A percentile compares a stretch with the other conserved stretches of the same genome.
phyloP scores from a whole-genome alignment of 257 asterid genomes.

The Plectranthus barbatus region DNA sequence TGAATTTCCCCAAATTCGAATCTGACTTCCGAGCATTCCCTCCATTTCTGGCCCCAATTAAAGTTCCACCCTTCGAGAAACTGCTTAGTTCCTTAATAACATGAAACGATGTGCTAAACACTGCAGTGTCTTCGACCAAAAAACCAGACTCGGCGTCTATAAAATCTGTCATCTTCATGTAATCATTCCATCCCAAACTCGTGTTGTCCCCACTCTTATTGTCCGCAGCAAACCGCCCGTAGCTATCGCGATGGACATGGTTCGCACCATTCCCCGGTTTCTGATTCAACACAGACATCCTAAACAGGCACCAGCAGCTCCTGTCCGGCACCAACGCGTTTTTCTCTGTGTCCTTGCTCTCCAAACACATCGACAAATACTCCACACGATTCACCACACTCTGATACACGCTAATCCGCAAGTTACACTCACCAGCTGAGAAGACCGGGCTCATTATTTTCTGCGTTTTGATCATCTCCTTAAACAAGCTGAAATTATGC shows the following conservation, averaged over 20 bases:
- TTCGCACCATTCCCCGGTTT: conserved; percentile 56
- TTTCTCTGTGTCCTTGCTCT: conserved; percentile 98
- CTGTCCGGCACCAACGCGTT: conserved; percentile 47
- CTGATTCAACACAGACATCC: conserved; percentile 98
- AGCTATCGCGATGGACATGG: conserved; percentile 92
- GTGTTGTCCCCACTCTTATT: conserved; percentile 96
- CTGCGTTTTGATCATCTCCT: conserved; percentile 97
- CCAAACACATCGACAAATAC: conserved; percentile 94
- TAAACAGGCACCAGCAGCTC: conserved; percentile 99
- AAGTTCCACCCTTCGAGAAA: conserved; percentile 58
- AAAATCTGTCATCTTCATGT: conserved; percentile 89
- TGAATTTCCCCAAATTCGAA: conserved; percentile 80
- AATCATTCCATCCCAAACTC: conserved; percentile 99
- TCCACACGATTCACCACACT: conserved; percentile 89
- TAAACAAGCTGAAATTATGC: conserved; percentile 83
- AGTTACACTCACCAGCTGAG: conserved; percentile 93
- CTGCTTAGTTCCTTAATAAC: conserved; percentile 84
- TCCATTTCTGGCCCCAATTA: conserved; percentile 56
- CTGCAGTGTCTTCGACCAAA: conserved; percentile 82
- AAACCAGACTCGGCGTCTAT: conserved; percentile 64
- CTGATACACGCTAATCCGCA: conserved; percentile 93
- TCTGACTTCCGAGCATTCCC: conserved; percentile 68
- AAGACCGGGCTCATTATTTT: conserved; percentile 96
- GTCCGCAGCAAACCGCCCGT: conserved; percentile 96
- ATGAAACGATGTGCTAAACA: conserved; percentile 91